A percentile compares a stretch with the other conserved stretches of the same genome.
Conservation (phyloP, 2,329 filamentous ascomycete species). For the Cladosporium sp. region DNA sequence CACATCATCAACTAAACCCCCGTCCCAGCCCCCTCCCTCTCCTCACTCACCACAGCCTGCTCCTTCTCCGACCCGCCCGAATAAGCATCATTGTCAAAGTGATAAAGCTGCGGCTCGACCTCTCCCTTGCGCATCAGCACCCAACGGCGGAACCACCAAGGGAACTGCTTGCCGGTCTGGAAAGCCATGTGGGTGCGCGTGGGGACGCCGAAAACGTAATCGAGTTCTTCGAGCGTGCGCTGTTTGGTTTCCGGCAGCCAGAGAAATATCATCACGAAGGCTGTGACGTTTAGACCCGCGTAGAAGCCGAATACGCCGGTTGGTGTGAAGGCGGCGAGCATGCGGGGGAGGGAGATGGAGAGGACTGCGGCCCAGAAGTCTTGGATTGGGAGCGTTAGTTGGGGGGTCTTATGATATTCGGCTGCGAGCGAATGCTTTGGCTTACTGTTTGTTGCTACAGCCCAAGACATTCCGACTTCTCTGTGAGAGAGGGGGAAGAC, state of each 20-base stretch:
- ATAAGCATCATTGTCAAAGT: conserved; percentile 26
- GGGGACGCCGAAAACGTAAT: conserved; percentile 47
- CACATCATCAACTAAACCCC: no score
- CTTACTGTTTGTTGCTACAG: conserved; percentile 55
- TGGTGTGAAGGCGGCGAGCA: conserved; percentile 44
- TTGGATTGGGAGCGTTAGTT: conserved; percentile 7
- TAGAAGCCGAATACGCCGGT: conserved; percentile 60
- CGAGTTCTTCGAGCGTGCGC: conserved; percentile 41
- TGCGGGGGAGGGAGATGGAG: conserved; percentile 47
- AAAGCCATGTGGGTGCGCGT: conserved; percentile 33
- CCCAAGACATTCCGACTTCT: conserved; percentile 66
- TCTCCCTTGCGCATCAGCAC: conserved; percentile 8
- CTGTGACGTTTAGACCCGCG: conserved; percentile 52
- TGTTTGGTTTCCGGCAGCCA: conserved; percentile 39
- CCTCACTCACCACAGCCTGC: not conserved
- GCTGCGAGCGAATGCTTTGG: no score
- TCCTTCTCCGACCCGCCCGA: not conserved
- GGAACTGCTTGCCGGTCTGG: conserved; percentile 30
- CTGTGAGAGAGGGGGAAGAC: conserved; percentile 66
- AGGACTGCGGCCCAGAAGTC: conserved; percentile 47
- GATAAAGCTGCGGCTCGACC: conserved; percentile 31
- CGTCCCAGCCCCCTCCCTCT: no score
- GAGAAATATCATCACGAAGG: conserved; percentile 60
- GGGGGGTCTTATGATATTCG: not conserved
- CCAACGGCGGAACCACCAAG: conserved; percentile 40